phyloP scores from a whole-genome alignment of 2,329 filamentous ascomycete genomes.

The Stemphylium lycopersici region DNA sequence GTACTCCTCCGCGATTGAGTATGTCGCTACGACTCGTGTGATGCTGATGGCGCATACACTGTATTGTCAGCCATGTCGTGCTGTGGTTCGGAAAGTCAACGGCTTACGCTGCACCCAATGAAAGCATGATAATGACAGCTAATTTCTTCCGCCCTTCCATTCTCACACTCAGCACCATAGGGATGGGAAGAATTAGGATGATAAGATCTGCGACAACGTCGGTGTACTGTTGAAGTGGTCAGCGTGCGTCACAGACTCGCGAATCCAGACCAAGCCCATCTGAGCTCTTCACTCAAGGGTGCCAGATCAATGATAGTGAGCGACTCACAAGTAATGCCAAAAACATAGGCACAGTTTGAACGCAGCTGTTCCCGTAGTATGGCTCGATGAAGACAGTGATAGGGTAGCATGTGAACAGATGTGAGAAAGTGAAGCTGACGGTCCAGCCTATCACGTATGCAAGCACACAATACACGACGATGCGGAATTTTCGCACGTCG shows the following conservation, averaged over 20 bases:
- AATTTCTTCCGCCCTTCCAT: conserved; percentile 27
- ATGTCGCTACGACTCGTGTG: conserved; percentile 27
- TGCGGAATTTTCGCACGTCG: conserved; percentile 24
- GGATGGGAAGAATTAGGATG: conserved; percentile 33
- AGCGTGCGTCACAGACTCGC: background rate
- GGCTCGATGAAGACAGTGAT: conserved; percentile 36
- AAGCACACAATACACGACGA: conserved; percentile 28
- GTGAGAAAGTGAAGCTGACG: conserved; percentile 29
- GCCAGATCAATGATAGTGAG: background rate
- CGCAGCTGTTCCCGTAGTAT: conserved; percentile 32
- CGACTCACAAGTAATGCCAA: conserved; percentile 25
- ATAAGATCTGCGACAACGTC: conserved; percentile 29
- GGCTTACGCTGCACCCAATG: conserved; percentile 29
- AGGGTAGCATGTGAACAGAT: conserved; percentile 38
- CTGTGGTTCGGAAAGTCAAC: background rate
- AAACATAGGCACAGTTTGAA: conserved; percentile 32
- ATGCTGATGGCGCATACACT: conserved; percentile 32
- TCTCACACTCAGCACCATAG: conserved; percentile 31
- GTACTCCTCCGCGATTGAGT: conserved; percentile 27
- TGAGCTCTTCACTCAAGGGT: background rate
- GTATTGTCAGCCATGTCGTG: conserved; percentile 3
- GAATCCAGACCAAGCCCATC: background rate
- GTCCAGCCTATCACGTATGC: conserved; percentile 32
- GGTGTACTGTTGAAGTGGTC: conserved; percentile 17
- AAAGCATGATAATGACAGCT: conserved; percentile 29